Conservation (phyloP, 2,329 filamentous ascomycete genomes). For the Stromatinia cepivora region DNA sequence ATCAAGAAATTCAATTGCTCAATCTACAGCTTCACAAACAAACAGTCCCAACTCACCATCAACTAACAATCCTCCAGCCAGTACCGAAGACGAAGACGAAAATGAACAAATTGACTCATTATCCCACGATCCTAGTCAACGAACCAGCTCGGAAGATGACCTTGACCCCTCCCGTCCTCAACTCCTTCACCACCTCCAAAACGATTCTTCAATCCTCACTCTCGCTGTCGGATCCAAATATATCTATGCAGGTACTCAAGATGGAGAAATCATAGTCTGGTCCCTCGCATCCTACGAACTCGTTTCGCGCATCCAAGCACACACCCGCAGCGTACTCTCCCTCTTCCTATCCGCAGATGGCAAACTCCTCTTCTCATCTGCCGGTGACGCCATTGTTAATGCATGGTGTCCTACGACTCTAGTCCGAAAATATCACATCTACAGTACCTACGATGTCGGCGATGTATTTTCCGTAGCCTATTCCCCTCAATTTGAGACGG, state of each 20-base stretch:
- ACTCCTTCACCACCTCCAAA: slow-evolving; percentile 71
- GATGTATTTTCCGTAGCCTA: slow-evolving; percentile 96
- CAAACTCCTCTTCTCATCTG: slow-evolving; percentile 80
- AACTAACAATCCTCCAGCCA: slow-evolving; percentile 9
- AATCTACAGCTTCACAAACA: neutral
- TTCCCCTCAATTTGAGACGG: slow-evolving; percentile 72
- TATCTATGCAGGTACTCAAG: slow-evolving; percentile 90
- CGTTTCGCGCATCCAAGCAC: slow-evolving; percentile 76
- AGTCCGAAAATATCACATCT: slow-evolving; percentile 80
- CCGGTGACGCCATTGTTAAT: slow-evolving; percentile 90
- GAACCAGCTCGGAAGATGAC: slow-evolving; percentile 28
- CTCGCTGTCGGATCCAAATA: slow-evolving; percentile 77
- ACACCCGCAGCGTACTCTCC: slow-evolving; percentile 87
- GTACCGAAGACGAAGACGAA: slow-evolving; percentile 12
- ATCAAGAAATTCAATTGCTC: neutral
- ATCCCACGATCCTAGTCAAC: slow-evolving; percentile 2
- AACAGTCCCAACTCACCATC: neutral
- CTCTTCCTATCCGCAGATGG: slow-evolving; percentile 76
- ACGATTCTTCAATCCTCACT: slow-evolving; percentile 77
- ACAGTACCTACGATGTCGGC: slow-evolving; percentile 90
- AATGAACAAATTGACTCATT: neutral
- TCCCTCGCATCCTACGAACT: slow-evolving; percentile 85
- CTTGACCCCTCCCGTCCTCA: slow-evolving; percentile 48
- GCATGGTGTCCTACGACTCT: slow-evolving; percentile 84
- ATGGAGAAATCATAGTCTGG: slow-evolving; percentile 91